Conservation (phyloP, 345 rosid species). For the Brassica nigra region DNA sequence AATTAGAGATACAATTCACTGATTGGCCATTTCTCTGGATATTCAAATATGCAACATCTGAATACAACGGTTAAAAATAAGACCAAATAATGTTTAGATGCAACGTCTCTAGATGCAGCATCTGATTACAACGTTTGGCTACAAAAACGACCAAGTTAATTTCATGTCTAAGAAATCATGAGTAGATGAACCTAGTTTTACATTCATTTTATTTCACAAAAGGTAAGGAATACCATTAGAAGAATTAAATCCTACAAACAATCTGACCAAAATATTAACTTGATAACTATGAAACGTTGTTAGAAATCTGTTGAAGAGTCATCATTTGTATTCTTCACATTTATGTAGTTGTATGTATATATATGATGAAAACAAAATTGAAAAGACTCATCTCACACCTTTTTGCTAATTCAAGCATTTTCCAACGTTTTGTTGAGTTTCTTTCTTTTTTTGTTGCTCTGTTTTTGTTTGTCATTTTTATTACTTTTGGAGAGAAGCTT, state of each 20-base stretch:
- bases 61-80: not conserved
- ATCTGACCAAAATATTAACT: not conserved
- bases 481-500: not conserved
- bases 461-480: not conserved
- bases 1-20: too few relatives aligned
- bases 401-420: not conserved
- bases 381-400: not conserved
- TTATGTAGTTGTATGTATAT: not conserved
- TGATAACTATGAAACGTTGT: not conserved
- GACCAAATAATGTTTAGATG: not conserved
- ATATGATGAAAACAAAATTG: not conserved
- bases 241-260: not conserved
- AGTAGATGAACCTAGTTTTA: slow-evolving; percentile 7
- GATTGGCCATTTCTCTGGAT: too few relatives aligned
- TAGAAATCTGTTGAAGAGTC: not conserved
- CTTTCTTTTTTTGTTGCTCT: not conserved
- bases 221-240: not conserved
- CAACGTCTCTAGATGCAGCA: not conserved
- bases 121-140: not conserved
- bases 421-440: not conserved
- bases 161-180: not conserved
- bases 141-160: not conserved
- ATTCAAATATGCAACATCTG: not conserved
- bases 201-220: not conserved
- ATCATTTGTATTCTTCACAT: not conserved